phyloP scores from a whole-genome alignment of 352 stramenopile species.

The Pythium rishiriense region DNA sequence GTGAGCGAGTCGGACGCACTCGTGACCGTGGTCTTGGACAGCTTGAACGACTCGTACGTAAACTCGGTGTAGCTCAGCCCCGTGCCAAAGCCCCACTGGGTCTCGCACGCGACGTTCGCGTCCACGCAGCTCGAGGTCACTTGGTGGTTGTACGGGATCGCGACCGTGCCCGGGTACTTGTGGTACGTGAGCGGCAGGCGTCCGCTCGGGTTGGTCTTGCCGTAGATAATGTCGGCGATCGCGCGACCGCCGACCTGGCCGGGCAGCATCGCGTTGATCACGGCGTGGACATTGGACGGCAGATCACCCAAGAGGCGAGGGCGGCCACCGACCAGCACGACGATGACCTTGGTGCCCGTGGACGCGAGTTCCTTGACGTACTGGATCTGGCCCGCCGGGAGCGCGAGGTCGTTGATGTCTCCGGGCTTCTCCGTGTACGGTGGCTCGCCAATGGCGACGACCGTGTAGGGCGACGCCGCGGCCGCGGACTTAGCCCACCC shows the following conservation, averaged over 20 bases:
- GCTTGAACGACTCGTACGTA: conserved; percentile 36
- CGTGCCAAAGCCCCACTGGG: conserved; percentile 63
- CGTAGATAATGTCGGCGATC: conserved; percentile 82
- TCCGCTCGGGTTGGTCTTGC: conserved; percentile 79
- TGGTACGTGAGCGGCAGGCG: conserved; percentile 84
- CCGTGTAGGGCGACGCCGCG: conserved; percentile 51
- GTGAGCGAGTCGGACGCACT: conserved; percentile 21
- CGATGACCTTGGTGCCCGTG: conserved; percentile 74
- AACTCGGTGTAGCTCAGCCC: conserved; percentile 65
- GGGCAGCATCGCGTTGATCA: conserved; percentile 81
- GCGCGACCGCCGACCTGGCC: conserved; percentile 79
- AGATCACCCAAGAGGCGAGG: conserved; percentile 71
- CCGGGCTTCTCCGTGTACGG: conserved; percentile 85
- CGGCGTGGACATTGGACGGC: conserved; percentile 58
- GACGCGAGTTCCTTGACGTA: conserved; percentile 67
- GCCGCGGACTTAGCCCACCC: conserved; percentile 48
- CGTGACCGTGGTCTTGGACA: conserved; percentile 35
- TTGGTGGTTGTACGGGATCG: conserved; percentile 78
- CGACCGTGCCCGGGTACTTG: conserved; percentile 56
- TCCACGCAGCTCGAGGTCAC: conserved; percentile 35
- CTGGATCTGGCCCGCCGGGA: conserved; percentile 64
- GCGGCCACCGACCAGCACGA: conserved; percentile 78
- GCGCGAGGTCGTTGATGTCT: conserved; percentile 76
- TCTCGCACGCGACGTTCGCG: conserved; percentile 25
- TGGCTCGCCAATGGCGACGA: conserved; percentile 77